Percentiles rank a stretch among this genome's conserved stretches.
These are phyloP conservation scores for Lactifluus subvellereus DNA, from an alignment of 768 basidiomycete species.

Conservation along the genomic window DNA sequence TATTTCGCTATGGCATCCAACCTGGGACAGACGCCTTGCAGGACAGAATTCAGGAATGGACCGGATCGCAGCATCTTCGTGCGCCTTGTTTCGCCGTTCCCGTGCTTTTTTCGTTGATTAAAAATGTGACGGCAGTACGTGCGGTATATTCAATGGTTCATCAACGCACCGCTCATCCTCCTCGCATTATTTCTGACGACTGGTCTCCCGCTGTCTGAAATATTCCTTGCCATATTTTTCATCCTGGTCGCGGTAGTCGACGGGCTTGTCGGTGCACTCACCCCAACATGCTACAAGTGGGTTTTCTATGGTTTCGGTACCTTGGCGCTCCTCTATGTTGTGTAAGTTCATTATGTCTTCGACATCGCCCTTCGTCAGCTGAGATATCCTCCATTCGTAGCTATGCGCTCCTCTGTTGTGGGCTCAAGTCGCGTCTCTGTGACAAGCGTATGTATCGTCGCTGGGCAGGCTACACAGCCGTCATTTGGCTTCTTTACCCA, in stretches of 20 bases:
- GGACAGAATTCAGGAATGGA: slow-evolving; percentile 36
- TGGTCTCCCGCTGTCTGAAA: slow-evolving; percentile 43
- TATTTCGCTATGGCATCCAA: slow-evolving; percentile 56
- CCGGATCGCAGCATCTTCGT: slow-evolving; percentile 41
- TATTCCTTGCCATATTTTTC: slow-evolving; percentile 44
- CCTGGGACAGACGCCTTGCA: slow-evolving; percentile 43
- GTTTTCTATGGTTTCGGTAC: slow-evolving; percentile 45
- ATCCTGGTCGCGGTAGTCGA: slow-evolving; percentile 41
- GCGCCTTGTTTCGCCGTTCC: slow-evolving; percentile 9
- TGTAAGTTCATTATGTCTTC: slow-evolving; percentile 32
- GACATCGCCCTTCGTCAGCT: slow-evolving; percentile 12
- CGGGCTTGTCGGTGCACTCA: slow-evolving; percentile 47
- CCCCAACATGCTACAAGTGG: slow-evolving; percentile 49
- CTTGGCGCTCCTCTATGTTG: slow-evolving; percentile 44
- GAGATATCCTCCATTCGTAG: background rate
- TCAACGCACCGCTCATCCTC: slow-evolving; percentile 49
- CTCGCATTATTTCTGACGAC: slow-evolving; percentile 43
- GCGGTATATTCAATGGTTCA: slow-evolving; percentile 51
- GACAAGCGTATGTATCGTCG: background rate
- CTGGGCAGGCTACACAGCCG: slow-evolving; percentile 29
- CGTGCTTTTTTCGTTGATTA: background rate
- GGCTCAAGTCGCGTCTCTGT: background rate
- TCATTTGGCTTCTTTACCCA: slow-evolving; percentile 53
- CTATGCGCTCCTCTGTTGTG: background rate
- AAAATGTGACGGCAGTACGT: slow-evolving; percentile 35